Base-by-base conservation (phyloP, 495 filamentous ascomycete species). In the Lichenothelia convexa region DNA sequence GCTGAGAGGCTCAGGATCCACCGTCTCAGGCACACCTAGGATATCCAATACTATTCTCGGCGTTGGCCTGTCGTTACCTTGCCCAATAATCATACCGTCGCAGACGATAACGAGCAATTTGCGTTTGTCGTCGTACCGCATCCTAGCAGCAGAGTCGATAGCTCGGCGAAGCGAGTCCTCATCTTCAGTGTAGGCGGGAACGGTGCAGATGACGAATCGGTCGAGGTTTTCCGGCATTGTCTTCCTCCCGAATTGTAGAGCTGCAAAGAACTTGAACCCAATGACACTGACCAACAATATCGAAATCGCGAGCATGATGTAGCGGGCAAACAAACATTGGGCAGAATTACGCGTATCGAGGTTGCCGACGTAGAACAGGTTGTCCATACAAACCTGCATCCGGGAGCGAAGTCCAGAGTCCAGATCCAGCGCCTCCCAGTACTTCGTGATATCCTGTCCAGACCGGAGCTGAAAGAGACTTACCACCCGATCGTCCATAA, bases 21-120 rank as follows among this genome's bases (percentile, higher is more conserved):
- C 77, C 12, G 73, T 78, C 42, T 94, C 86, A 12, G 83, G 74
- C 12, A 99, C 89, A 45, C 91, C 89, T 17, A 99, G 61, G 55
- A 99, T 95, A 48, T 99, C 89, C 35, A 99, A 69, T 22, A 95
- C 91, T 44, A 99, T 99, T 36, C 85, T 70, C 5, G 89, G 89
- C 7, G 89, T 99, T 6, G 91, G 83, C 34, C 80, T 71, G 51
- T 99, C 89, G 55, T 99, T 99, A 45, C 89, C 89, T 60, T 93
- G 85, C 41, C 89, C 89, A 43, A 99, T 87, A 59, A 99, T 95
- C 87, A 99, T 95, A 61, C 89, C 89, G 51, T 99, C 89, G 48
- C 89, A 99, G 40, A 99, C 67, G 32, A 99, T 68, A 40, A 93
- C 75, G 32, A 99, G 62, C 8, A 99, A 67, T 60, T 99, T 99